Base-by-base conservation (phyloP, 2,329 filamentous ascomycete species). In the Colletotrichum cuscutae region DNA sequence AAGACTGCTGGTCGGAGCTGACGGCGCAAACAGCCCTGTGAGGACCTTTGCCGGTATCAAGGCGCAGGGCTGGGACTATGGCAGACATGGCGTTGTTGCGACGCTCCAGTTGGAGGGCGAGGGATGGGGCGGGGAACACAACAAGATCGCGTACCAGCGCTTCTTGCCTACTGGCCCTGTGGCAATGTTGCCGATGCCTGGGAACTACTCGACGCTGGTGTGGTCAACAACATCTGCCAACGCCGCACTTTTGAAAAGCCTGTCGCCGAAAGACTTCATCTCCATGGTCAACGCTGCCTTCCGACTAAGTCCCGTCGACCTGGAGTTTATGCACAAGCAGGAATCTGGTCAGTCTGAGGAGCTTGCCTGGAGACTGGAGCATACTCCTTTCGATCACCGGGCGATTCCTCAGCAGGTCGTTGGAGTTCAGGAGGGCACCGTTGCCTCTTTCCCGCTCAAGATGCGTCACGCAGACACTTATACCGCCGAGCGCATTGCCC, bases 381-480 rank as follows among this genome's bases (percentile, higher is more conserved):
- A 97, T 82, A 95, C 93, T 0, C 81, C 84, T 0, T 82, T 90
- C 52, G 81, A 88, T 61, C 80, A 85, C 9, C 80, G 87, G 42
- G 81, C 87, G 19, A 81, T 94, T 35, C 95, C 95, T 2, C 91
- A 93, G 75, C 81, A 85, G 8, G 91, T 94, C 19, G 85, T 89
- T 1, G 89, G 86, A 28, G 91, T 98, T 1, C 95, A 98, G 81
- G 88, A 93, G 65, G 92, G 92, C 76, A 95, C 91, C 22, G 86
- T 97, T 15, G 96, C 97, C 1, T 95, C 94, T 0, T 99, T 99
- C 83, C 97, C 97, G 0, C 89, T 99, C 22, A 94, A 93, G 79
- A 88, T 98, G 85, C 92, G 95, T 32, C 97, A 99, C 81, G 95
- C 96, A n/a, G 94, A 97, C 79, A 95, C 94, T 1, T 99, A 99